phyloP scores from a whole-genome alignment of 371 early-diverging fungal species.

The Umbelopsis sp. region DNA sequence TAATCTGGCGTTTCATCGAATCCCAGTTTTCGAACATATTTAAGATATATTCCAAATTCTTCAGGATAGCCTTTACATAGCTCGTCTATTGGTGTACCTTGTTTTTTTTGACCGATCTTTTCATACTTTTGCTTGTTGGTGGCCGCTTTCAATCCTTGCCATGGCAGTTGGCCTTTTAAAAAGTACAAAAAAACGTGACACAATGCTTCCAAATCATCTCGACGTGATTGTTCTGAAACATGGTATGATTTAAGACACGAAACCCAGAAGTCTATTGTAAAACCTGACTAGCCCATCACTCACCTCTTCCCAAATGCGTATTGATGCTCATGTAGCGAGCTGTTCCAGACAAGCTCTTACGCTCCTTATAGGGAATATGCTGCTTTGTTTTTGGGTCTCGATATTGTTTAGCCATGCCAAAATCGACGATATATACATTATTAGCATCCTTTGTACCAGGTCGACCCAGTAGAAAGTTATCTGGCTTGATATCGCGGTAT shows the following conservation, averaged over 20 bases:
- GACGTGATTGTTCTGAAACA: constrained; percentile 79
- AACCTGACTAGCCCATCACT: neutral
- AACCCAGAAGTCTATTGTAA: neutral
- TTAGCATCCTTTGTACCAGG: constrained; percentile 51
- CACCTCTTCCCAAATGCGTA: constrained; percentile 81
- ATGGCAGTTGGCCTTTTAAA: constrained; percentile 86
- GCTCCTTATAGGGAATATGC: constrained; percentile 83
- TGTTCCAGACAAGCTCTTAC: constrained; percentile 87
- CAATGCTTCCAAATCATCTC: constrained; percentile 93
- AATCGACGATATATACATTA: constrained; percentile 76
- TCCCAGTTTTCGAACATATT: constrained; percentile 79
- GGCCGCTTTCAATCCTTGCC: constrained; percentile 91
- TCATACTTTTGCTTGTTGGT: constrained; percentile 92
- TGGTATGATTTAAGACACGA: neutral
- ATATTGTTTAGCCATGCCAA: constrained; percentile 92
- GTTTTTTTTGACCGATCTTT: constrained; percentile 91
- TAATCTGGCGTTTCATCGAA: constrained; percentile 94
- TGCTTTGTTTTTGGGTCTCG: constrained; percentile 77
- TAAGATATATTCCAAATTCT: constrained; percentile 82
- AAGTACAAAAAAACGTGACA: constrained; percentile 96
- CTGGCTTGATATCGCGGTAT: constrained; percentile 99
- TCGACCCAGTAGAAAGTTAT: constrained; percentile 92
- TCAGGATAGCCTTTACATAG: constrained; percentile 80
- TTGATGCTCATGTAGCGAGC: constrained; percentile 93
- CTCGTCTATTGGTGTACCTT: constrained; percentile 66